A percentile compares a stretch with the other conserved stretches of the same genome.
These are phyloP conservation scores for Ascodesmis nigricans DNA, from an alignment of 495 filamentous ascomycete genomes.

Conservation along the genomic window DNA sequence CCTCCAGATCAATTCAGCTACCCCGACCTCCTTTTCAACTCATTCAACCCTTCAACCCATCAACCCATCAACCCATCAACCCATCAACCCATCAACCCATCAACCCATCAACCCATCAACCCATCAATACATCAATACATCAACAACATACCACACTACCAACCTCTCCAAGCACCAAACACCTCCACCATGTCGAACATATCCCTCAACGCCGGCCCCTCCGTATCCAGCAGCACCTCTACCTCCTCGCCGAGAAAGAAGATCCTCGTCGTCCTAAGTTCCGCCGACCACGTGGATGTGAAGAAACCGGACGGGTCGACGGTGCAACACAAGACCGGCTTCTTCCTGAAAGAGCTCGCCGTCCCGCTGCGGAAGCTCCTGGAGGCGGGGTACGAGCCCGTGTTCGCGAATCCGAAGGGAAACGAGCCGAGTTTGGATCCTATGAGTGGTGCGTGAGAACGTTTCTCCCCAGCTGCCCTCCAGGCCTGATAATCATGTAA, in stretches of 20 bases:
- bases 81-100: not conserved
- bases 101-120: not conserved
- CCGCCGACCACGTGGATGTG: constrained; percentile 23
- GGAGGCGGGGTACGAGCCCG: constrained; percentile 23
- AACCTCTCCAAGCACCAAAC: not conserved
- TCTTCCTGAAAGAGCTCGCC: constrained; percentile 28
- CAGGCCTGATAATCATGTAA: no score
- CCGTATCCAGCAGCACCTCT: not conserved
- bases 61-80: not conserved
- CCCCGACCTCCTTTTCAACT: not conserved
- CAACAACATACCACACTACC: not conserved
- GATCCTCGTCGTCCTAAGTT: constrained; percentile 26
- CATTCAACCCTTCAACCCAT: not conserved
- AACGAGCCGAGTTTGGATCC: constrained; percentile 23
- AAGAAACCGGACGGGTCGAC: constrained; percentile 21
- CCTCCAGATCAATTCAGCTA: no score
- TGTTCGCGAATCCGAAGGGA: constrained; percentile 25
- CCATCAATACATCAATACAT: not conserved
- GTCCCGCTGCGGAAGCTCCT: constrained; percentile 25
- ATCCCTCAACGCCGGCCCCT: not conserved
- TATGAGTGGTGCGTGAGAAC: constrained; percentile 22
- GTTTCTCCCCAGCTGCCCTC: no score
- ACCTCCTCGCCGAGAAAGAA: constrained; percentile 16
- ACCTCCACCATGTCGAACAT: not conserved
- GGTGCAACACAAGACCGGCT: constrained; percentile 25